phyloP scores from a whole-genome alignment of 2,329 filamentous ascomycete species.

The Elsinoe ampelina region DNA sequence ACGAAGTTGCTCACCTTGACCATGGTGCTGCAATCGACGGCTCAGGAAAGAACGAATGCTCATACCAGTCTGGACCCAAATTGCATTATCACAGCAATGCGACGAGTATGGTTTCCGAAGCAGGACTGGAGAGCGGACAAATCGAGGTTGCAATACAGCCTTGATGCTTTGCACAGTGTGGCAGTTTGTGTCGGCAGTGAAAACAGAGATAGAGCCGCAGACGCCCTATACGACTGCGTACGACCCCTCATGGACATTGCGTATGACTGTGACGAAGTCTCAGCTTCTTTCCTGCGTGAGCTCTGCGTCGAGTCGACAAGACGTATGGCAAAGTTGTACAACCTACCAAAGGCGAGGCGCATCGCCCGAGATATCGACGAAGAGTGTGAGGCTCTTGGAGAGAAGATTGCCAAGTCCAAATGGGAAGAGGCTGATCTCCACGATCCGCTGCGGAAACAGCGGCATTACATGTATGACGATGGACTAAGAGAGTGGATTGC shows the following conservation, averaged over 20 bases:
- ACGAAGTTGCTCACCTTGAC: background rate
- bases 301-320: background rate
- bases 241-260: conserved; percentile 4
- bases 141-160: background rate
- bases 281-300: background rate
- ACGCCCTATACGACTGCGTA: background rate
- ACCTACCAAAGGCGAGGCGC: background rate
- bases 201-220: background rate
- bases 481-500: conserved; percentile 39
- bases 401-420: background rate
- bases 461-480: conserved; percentile 36
- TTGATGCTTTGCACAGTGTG: background rate
- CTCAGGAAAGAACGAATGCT: background rate
- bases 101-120: background rate
- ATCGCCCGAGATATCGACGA: conserved; percentile 31
- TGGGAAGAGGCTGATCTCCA: conserved; percentile 17
- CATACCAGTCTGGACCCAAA: background rate
- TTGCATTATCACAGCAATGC: background rate
- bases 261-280: background rate
- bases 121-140: background rate
- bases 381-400: conserved; percentile 8
- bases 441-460: conserved; percentile 21
- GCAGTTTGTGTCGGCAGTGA: background rate
- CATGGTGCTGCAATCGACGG: background rate
- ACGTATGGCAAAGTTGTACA: background rate